Conservation (phyloP, 169 alveolate species). For the Theileria orientalis region DNA sequence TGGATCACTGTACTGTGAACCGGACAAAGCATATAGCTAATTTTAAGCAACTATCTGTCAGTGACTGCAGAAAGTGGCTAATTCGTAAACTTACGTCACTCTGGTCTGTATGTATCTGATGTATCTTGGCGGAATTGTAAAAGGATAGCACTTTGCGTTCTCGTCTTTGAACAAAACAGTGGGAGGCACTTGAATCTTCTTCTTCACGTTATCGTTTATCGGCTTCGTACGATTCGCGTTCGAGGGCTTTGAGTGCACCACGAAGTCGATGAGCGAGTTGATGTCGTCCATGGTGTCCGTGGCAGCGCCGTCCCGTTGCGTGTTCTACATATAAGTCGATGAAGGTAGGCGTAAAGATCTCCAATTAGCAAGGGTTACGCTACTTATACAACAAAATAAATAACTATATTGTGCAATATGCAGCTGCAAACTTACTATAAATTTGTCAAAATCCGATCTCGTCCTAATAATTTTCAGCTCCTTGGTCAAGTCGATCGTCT, state of each 20-base stretch:
- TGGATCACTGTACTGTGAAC: no score
- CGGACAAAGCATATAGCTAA: background rate
- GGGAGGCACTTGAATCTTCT: conserved; percentile 53
- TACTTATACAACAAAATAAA: no score
- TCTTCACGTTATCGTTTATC: conserved; percentile 15
- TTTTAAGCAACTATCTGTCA: background rate
- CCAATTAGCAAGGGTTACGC: no score
- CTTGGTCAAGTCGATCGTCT: conserved; percentile 54
- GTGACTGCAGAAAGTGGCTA: background rate
- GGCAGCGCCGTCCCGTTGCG: conserved; percentile 19
- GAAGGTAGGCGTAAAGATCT: no score
- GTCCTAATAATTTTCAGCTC: conserved; percentile 40
- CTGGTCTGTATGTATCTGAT: conserved; percentile 79
- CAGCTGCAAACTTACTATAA: conserved; percentile 45
- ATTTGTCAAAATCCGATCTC: conserved; percentile 46
- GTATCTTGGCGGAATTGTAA: conserved; percentile 74
- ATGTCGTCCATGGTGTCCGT: conserved; percentile 45
- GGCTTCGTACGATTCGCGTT: conserved; percentile 48
- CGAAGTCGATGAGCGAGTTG: conserved; percentile 34
- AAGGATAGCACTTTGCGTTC: conserved; percentile 34
- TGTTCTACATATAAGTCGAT: conserved; percentile 15
- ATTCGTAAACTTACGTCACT: conserved; percentile 62
- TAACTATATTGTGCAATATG: no score
- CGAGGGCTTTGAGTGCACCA: conserved; percentile 38
- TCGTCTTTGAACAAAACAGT: conserved; percentile 58